These are phyloP conservation scores for Penicillium tannophilum DNA, from an alignment of 495 filamentous ascomycete species.

Conservation along the genomic window DNA sequence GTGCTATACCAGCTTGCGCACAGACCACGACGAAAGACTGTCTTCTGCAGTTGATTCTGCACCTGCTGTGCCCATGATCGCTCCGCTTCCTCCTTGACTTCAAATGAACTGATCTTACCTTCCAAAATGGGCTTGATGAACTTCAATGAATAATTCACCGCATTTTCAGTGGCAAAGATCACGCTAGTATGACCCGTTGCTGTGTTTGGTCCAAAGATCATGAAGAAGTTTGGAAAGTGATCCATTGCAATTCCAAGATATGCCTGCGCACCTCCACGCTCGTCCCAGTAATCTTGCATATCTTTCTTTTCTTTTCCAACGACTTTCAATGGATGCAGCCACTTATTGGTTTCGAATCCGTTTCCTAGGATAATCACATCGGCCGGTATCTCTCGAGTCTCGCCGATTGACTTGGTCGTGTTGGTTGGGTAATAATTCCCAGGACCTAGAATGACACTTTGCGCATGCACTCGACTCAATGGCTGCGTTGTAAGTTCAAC, in stretches of 20 bases:
- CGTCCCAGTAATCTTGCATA: conserved; percentile 56
- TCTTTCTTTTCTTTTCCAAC: conserved; percentile 49
- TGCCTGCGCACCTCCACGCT: conserved; percentile 62
- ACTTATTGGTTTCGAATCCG: conserved; percentile 53
- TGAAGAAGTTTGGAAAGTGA: conserved; percentile 70
- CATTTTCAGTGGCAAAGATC: conserved; percentile 61
- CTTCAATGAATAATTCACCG: conserved; percentile 50
- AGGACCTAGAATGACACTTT: conserved; percentile 57
- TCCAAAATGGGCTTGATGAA: conserved; percentile 46
- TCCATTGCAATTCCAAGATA: conserved; percentile 67
- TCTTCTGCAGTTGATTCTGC: conserved; percentile 54
- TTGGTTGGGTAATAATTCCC: conserved; percentile 48
- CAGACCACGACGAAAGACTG: conserved; percentile 53
- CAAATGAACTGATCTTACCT: conserved; percentile 42
- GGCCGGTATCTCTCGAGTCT: conserved; percentile 51
- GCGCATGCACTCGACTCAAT: conserved; percentile 49
- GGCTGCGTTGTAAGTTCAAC: conserved; percentile 60
- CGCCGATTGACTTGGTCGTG: conserved; percentile 29
- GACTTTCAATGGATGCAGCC: conserved; percentile 36
- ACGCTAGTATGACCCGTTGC: conserved; percentile 65
- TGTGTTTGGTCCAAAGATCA: conserved; percentile 67
- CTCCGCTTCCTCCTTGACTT: conserved; percentile 56
- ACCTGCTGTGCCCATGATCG: conserved; percentile 54
- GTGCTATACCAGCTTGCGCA: conserved; percentile 62
- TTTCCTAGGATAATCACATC: conserved; percentile 64